Base-by-base conservation (phyloP, 164 flowering plant species). In the Houttuynia cordata region DNA sequence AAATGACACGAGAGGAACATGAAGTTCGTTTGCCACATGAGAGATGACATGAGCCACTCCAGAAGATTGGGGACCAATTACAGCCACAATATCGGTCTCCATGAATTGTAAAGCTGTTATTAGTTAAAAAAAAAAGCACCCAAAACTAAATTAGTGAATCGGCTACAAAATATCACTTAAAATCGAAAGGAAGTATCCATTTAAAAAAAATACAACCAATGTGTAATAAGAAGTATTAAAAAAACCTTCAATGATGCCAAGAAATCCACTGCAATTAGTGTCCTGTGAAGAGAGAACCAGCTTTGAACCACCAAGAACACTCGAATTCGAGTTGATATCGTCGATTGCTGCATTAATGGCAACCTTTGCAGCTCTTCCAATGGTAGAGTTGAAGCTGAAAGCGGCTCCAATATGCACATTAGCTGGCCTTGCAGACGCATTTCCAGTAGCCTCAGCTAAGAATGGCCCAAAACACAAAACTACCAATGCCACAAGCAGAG, bases 51-150 rank as follows among this genome's bases (percentile, higher is more conserved):
- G 97, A 41, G 99, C 89, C 64, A 79, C 71, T 4, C 76, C 87
- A 39, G 99, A 88, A 51, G 85, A 78, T 64, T 88, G 96, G 3
- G 99, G 99, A 7, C 97, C 97, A 39, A 94, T 75, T 24, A 88
- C 73, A 22, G 96, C 96, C 12, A 88, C 75, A 9, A 58, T 71
- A 49, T 88, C 84, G 1, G 72, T 80, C 86, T 83, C 96, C 96
- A 94, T 84, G 75, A 84, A 79, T 37, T 75, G 81, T 72, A 91
- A 62, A 62, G 83, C 96, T 91, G 84, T 53, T 61, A 65, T 61
- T 21, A 59, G 25, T 18, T 0, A 49, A 57, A 42, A 57, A 13
- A 24, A 25, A 17, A 25, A 51, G 24, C 13, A 45, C 49, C 21
- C 24, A 55, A 24, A 53, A 62, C 17, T 23, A 42, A 49, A 51